Percentiles rank a stretch among this genome's conserved stretches.
Conservation (phyloP, 495 filamentous ascomycete species). For the Physcia stellaris region DNA sequence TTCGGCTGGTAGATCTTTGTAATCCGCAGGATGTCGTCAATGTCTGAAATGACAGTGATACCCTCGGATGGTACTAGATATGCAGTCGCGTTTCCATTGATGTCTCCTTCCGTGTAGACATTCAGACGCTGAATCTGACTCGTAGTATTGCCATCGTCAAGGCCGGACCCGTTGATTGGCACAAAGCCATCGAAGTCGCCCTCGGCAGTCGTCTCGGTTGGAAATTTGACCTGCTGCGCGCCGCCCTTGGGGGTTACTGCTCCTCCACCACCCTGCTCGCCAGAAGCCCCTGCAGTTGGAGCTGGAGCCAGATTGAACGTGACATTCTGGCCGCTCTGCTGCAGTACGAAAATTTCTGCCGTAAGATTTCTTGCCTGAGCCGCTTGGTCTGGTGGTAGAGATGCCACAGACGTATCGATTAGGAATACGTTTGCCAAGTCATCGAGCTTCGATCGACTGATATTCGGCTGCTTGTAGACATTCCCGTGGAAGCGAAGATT, state of each 20-base stretch:
- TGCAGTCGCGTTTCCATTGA: conserved; percentile 57
- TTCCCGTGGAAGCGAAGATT: conserved; percentile 65
- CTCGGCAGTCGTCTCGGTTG: conserved; percentile 41
- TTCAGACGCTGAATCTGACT: conserved; percentile 47
- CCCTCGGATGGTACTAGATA: conserved; percentile 58
- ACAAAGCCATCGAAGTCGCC: conserved; percentile 65
- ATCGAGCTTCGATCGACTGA: conserved; percentile 44
- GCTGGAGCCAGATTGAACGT: conserved; percentile 48
- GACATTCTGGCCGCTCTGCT: conserved; percentile 49
- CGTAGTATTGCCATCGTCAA: conserved; percentile 48
- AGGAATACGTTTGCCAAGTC: conserved; percentile 58
- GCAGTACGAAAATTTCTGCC: conserved; percentile 54
- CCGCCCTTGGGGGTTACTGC: conserved; percentile 40
- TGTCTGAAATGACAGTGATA: conserved; percentile 57
- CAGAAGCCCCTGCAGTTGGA: conserved; percentile 29
- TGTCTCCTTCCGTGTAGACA: conserved; percentile 47
- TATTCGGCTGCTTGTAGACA: conserved; percentile 63
- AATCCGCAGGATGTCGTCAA: conserved; percentile 70
- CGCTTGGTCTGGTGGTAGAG: conserved; percentile 43
- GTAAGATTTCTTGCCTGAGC: conserved; percentile 61
- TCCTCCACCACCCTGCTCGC: conserved; percentile 37
- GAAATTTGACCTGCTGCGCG: conserved; percentile 38
- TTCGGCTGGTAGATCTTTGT: conserved; percentile 68
- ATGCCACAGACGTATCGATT: conserved; percentile 42
- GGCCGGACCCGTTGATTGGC: conserved; percentile 30